Percentiles rank a stretch among this genome's conserved stretches.
Conservation (phyloP, 768 basidiomycete species). For the Boletales sp. region DNA sequence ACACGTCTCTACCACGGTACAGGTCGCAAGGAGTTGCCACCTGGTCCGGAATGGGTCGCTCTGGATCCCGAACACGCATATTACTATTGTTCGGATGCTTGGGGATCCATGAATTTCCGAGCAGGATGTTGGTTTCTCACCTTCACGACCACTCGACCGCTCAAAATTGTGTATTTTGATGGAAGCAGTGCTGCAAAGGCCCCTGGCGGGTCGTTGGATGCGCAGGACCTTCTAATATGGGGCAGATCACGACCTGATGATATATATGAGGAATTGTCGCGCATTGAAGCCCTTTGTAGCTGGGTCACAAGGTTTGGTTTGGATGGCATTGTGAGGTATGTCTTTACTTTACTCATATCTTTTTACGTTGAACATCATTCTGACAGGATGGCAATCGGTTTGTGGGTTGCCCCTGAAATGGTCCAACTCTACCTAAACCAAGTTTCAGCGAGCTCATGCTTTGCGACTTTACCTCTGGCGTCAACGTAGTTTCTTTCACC, state of each 20-base stretch:
- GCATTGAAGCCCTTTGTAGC: conserved; percentile 39
- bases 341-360: not conserved
- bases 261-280: conserved; percentile 29
- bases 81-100: conserved; percentile 23
- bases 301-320: conserved; percentile 41
- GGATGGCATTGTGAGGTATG: conserved; percentile 46
- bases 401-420: conserved; percentile 17
- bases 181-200: conserved; percentile 48
- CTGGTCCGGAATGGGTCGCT: conserved; percentile 31
- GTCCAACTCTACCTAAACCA: not conserved
- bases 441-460: conserved; percentile 29
- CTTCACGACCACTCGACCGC: conserved; percentile 21
- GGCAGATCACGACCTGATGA: conserved; percentile 22
- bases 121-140: conserved; percentile 17
- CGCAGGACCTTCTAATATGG: conserved; percentile 47
- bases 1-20: conserved; percentile 37
- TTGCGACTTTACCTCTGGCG: conserved; percentile 30
- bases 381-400: conserved; percentile 28
- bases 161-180: conserved; percentile 51
- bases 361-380: not conserved
- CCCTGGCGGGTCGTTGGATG: conserved; percentile 39
- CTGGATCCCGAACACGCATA: conserved; percentile 37
- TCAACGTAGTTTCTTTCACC: conserved; percentile 20
- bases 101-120: too few species aligned
- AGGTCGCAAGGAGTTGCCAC: conserved; percentile 19